phyloP scores from a whole-genome alignment of 2,329 filamentous ascomycete genomes.

The Macrophomina pseudophaseolina region DNA sequence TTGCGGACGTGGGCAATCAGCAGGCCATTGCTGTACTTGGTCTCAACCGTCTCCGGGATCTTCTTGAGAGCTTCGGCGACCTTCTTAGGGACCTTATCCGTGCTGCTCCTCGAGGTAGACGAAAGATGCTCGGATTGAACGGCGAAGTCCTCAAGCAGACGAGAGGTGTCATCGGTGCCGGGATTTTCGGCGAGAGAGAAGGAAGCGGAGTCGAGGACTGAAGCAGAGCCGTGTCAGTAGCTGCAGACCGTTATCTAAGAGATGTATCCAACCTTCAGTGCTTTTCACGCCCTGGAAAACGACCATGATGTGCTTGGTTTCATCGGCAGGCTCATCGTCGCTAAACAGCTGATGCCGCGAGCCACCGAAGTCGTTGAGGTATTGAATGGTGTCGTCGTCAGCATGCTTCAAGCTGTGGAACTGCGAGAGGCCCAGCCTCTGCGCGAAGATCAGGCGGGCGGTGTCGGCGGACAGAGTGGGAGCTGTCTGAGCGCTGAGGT shows the following conservation, averaged over 20 bases:
- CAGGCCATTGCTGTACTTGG: constrained; percentile 12
- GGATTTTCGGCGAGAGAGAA: constrained; percentile 44
- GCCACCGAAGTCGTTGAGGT: constrained; percentile 54
- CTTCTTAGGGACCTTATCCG: background rate
- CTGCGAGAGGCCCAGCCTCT: constrained; percentile 56
- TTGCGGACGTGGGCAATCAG: constrained; percentile 24
- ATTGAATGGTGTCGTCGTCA: constrained; percentile 48
- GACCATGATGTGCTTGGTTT: constrained; percentile 41
- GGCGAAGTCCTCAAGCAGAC: constrained; percentile 43
- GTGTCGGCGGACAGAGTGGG: constrained; percentile 46
- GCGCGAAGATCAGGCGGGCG: constrained; percentile 57
- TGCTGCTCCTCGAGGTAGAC: background rate
- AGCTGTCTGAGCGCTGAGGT: constrained; percentile 35
- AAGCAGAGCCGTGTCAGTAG: background rate
- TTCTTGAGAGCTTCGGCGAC: constrained; percentile 8
- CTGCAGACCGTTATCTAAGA: background rate
- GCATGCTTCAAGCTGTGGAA: constrained; percentile 52
- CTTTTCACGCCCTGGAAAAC: constrained; percentile 49
- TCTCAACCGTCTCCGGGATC: constrained; percentile 15
- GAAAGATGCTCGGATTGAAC: constrained; percentile 37
- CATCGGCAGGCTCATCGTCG: constrained; percentile 33
- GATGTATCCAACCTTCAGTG: constrained; percentile 38
- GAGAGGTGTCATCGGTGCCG: constrained; percentile 39
- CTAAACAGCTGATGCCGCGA: constrained; percentile 48
- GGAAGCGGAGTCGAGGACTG: constrained; percentile 20